These are phyloP conservation scores for Suillus discolor DNA, from an alignment of 768 basidiomycete genomes.

Conservation along the genomic window DNA sequence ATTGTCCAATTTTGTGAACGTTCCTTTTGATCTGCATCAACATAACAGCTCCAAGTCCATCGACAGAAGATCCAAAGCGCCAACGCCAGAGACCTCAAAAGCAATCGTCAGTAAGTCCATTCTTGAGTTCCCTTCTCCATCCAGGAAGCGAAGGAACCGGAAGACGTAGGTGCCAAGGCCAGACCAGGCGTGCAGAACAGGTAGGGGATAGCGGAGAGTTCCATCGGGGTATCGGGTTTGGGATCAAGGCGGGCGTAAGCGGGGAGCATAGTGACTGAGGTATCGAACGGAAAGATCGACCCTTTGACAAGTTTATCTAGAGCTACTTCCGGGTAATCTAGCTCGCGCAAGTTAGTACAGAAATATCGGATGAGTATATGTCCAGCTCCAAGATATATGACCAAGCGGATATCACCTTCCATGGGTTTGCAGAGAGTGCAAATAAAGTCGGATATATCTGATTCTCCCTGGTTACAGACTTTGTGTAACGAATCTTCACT, in stretches of 20 bases:
- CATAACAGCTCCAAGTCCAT: neutral
- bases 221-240: constrained; percentile 16
- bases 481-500: neutral
- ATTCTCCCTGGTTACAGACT: constrained; percentile 23
- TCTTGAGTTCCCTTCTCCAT: neutral
- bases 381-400: too few species aligned
- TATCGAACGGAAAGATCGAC: constrained; percentile 4
- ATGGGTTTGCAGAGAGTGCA: constrained; percentile 23
- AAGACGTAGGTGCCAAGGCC: neutral
- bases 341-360: neutral
- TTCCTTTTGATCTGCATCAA: neutral
- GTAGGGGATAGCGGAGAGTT: constrained; percentile 35
- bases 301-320: neutral
- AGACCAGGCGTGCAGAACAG: constrained; percentile 25
- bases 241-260: constrained; percentile 16
- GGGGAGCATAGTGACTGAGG: neutral
- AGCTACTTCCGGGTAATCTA: neutral
- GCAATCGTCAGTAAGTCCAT: neutral
- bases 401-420: constrained; percentile 22
- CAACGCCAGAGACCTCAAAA: neutral
- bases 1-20: neutral
- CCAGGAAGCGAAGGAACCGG: neutral
- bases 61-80: neutral
- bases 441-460: constrained; percentile 16
- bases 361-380: neutral